phyloP scores from a whole-genome alignment of 2,329 filamentous ascomycete species.

The Alternaria gansuensis region DNA sequence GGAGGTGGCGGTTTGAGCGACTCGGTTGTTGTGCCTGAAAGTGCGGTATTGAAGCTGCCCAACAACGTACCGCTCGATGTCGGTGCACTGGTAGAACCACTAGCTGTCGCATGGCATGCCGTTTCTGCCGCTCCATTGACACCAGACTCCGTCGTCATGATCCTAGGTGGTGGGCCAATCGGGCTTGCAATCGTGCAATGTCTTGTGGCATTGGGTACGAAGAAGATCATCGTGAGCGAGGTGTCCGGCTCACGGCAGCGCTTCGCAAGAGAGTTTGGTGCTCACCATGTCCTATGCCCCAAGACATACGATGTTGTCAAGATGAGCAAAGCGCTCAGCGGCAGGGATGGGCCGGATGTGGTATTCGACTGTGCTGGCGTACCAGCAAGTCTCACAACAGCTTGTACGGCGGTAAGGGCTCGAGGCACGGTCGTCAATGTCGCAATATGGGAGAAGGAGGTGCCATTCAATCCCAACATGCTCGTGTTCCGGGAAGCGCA shows the following conservation, averaged over 20 bases:
- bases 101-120: slow-evolving; percentile 72
- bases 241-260: slow-evolving; percentile 61
- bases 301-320: slow-evolving; percentile 60
- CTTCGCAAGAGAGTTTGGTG: slow-evolving; percentile 65
- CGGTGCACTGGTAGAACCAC: slow-evolving; percentile 68
- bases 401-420: slow-evolving; percentile 61
- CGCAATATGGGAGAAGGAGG: slow-evolving; percentile 69
- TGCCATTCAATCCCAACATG: slow-evolving; percentile 64
- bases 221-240: slow-evolving; percentile 67
- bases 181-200: slow-evolving; percentile 68
- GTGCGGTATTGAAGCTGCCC: slow-evolving; percentile 62
- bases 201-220: slow-evolving; percentile 63
- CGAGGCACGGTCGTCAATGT: slow-evolving; percentile 70
- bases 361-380: slow-evolving; percentile 71
- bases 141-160: slow-evolving; percentile 59
- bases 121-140: slow-evolving; percentile 61
- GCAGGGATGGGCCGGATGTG: slow-evolving; percentile 63
- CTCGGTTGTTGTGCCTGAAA: slow-evolving; percentile 61
- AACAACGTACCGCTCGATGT: slow-evolving; percentile 62
- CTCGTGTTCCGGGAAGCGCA: slow-evolving; percentile 63
- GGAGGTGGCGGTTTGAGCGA: slow-evolving; percentile 66
- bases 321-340: slow-evolving; percentile 58
- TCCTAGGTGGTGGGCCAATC: slow-evolving; percentile 71
- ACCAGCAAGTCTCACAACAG: slow-evolving; percentile 54
- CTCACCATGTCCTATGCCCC: slow-evolving; percentile 64